Conservation (phyloP, 768 basidiomycete species). For the Russula emetica region DNA sequence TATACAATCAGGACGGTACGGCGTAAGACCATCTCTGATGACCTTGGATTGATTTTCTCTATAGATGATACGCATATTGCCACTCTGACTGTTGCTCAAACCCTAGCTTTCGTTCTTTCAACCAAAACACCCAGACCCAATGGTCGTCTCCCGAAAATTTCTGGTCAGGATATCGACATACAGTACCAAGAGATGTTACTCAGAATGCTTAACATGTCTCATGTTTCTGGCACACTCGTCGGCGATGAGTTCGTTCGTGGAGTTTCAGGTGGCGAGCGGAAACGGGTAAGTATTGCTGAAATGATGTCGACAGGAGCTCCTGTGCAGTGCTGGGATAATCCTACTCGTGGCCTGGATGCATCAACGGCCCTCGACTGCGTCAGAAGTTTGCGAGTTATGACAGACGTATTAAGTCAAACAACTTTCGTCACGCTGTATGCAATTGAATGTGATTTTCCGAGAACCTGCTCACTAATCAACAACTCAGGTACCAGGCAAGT, state of each 20-base stretch:
- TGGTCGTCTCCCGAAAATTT: conserved; percentile 64
- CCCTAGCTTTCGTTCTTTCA: conserved; percentile 64
- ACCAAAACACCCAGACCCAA: conserved; percentile 72
- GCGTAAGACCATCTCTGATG: background rate
- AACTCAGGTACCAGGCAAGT: conserved; percentile 53
- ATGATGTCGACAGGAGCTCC: conserved; percentile 81
- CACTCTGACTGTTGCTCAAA: conserved; percentile 76
- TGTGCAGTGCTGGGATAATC: conserved; percentile 81
- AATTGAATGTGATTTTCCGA: background rate
- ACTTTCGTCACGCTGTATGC: conserved; percentile 73
- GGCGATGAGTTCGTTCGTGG: conserved; percentile 86
- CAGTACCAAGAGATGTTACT: conserved; percentile 60
- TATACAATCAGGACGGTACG: conserved; percentile 71
- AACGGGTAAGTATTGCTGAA: conserved; percentile 79
- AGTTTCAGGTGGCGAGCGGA: conserved; percentile 76
- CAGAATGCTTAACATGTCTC: conserved; percentile 77
- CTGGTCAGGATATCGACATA: conserved; percentile 52
- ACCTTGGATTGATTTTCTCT: conserved; percentile 30
- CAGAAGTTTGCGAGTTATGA: conserved; percentile 73
- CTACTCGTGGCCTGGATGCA: conserved; percentile 76
- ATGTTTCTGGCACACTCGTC: conserved; percentile 73
- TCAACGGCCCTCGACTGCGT: conserved; percentile 86
- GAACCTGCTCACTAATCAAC: background rate
- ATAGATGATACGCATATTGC: conserved; percentile 79
- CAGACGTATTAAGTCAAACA: conserved; percentile 75